A percentile compares a stretch with the other conserved stretches of the same genome.
These are phyloP conservation scores for Raphanus hybrid DNA, from an alignment of 441 rosid genomes.

Conservation along the genomic window DNA sequence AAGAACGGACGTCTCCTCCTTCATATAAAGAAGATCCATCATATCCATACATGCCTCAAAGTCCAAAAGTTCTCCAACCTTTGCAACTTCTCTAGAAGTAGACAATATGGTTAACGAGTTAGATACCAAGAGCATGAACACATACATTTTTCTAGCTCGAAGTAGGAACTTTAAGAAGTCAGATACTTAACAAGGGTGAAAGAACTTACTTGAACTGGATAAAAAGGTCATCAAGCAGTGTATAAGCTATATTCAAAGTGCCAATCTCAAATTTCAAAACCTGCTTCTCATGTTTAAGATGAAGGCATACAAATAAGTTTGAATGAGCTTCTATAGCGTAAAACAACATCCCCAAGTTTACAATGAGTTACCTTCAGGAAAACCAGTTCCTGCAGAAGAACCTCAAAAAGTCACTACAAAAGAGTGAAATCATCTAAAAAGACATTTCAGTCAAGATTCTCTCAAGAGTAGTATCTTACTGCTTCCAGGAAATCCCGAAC, in stretches of 20 bases:
- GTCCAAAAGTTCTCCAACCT: slow-evolving; percentile 65
- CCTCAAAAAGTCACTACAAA: slow-evolving; percentile 20
- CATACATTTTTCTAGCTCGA: background rate
- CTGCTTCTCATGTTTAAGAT: slow-evolving; percentile 42
- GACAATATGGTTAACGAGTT: background rate
- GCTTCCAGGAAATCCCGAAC: slow-evolving; percentile 73
- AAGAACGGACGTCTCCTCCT: slow-evolving; percentile 62
- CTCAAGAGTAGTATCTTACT: slow-evolving; percentile 47
- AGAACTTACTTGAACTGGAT: slow-evolving; percentile 61
- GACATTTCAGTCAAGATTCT: background rate
- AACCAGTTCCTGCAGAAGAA: slow-evolving; percentile 59
- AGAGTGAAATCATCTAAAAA: background rate
- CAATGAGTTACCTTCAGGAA: slow-evolving; percentile 63
- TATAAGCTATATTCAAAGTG: slow-evolving; percentile 56
- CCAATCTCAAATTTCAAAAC: slow-evolving; percentile 77
- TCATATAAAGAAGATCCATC: slow-evolving; percentile 90
- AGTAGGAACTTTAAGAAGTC: slow-evolving; percentile 8
- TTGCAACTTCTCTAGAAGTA: slow-evolving; percentile 66
- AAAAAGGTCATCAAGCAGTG: slow-evolving; percentile 64
- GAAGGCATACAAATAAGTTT: slow-evolving; percentile 21
- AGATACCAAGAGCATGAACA: background rate
- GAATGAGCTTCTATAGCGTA: slow-evolving; percentile 8
- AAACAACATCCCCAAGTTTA: slow-evolving; percentile 6
- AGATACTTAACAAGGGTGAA: slow-evolving; percentile 9
- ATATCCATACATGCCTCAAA: slow-evolving; percentile 81